Evolutionary conservation across 2,329 filamentous ascomycete species (phyloP), one percentile per base, ranked within the genome.

Genomic region (Endocalyx cinctus): DNA sequence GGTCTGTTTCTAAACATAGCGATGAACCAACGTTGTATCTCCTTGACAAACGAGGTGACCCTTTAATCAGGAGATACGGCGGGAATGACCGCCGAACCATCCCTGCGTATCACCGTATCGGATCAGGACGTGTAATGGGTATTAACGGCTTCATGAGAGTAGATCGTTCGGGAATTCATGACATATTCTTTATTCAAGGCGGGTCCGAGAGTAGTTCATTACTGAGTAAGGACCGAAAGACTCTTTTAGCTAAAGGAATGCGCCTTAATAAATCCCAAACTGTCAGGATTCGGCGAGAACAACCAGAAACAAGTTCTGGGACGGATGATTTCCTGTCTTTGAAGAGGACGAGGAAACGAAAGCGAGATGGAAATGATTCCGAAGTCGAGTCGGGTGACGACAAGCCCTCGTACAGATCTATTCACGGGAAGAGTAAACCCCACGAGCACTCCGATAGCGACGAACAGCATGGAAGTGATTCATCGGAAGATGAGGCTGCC

Each of bases 11-110:
- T n/a, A n/a, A n/a, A n/a, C n/a, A n/a, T n/a, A n/a, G n/a, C n/a
- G n/a, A n/a, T n/a, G n/a, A n/a, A n/a, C n/a, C n/a, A n/a, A n/a
- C n/a, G n/a, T n/a, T 71, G 4, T 89, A 77, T 54, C 48, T 77
- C 27, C 50, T 85, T 32, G 90, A 97, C 58, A 77, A 67, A 26
- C 79, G 78, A 50, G 89, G 90, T 0, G 90, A 97, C 50, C 66
- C 72, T 5, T 72, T 87, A 29, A 87, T 92, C 44, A 58, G 83
- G 27, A 72, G 73, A 17, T 96, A 89, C 55, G 86, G 85, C 2
- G 73, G 76, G 17, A 70, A 84, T 25, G 79, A 95, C 54, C 77
- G 76, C 22, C 84, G 84, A 43, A 74, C 72, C 34, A 63, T 94
- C 10, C 87, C 88, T 0, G 50, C 61, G 3, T 96, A 94, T 53